These are phyloP conservation scores for Coemansia sp. DNA, from an alignment of 192 early-diverging fungal species.

Conservation along the genomic window DNA sequence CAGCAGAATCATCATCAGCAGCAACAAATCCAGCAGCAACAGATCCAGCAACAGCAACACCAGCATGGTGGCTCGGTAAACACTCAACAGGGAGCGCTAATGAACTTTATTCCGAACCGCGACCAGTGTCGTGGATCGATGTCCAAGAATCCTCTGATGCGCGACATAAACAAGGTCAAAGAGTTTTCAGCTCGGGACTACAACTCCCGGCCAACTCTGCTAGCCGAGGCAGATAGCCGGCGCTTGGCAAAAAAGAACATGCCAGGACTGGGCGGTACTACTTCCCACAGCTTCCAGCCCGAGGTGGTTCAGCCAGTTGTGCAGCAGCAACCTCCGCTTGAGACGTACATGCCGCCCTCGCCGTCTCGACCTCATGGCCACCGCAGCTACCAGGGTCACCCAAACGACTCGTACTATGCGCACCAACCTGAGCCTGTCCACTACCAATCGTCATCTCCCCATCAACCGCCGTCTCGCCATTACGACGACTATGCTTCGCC, in stretches of 20 bases:
- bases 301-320: constrained; percentile 3
- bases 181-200: constrained; percentile 48
- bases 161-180: constrained; percentile 48
- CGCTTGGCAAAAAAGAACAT: constrained; percentile 43
- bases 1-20: constrained; percentile 3
- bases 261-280: constrained; percentile 44
- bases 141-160: constrained; percentile 46
- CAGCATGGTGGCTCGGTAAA: background rate
- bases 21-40: background rate
- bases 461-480: constrained; percentile 11
- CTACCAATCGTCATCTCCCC: background rate
- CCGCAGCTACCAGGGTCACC: constrained; percentile 11
- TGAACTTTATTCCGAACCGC: constrained; percentile 36
- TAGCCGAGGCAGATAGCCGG: constrained; percentile 45
- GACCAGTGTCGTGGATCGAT: constrained; percentile 18
- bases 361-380: constrained; percentile 8
- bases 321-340: constrained; percentile 8
- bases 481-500: constrained; percentile 19
- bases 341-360: constrained; percentile 1
- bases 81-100: constrained; percentile 27
- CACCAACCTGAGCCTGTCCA: constrained; percentile 7
- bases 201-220: constrained; percentile 37
- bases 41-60: background rate
- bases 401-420: background rate
- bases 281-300: constrained; percentile 48